Evolutionary conservation across 371 early-diverging fungal genomes (phyloP), one percentile per base, ranked within the genome.

Genomic region (Rhizopus arrhizus): DNA sequence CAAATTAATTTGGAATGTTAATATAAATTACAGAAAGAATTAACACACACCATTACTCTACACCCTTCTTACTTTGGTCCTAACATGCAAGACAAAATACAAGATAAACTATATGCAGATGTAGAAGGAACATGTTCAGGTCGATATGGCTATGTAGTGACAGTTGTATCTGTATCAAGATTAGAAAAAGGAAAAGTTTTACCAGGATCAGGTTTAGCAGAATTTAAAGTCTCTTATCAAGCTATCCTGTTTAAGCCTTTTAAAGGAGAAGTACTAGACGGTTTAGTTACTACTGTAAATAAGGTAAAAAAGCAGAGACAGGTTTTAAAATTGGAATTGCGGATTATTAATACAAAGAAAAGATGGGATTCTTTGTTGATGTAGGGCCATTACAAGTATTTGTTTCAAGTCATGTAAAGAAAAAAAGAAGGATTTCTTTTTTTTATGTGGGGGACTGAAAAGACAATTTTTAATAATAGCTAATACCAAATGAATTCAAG

Each of bases 181-280:
- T 87, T 93, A 57, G 87, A 92, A 32, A 89, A 83, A 62, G 98
- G 98, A 35, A 91, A 92, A 54, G 84, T 98, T 33, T 81, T 95
- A 53, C 87, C 91, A 9, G 89, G 91, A 5, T 83, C 86, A 12
- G 99, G 99, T 3, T 79, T 87, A 52, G 98, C 97, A 28, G 95
- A 97, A 74, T 99, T 96, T 76, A 82, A 83, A 36, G 91, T 99
- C 12, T 81, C 86, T 36, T 99, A 99, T 77, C 91, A 91, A 63
- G 99, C 99, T 6, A 90, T 99, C 62, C 93, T 98, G 5, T 94
- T 98, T 66, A 97, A 95, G 69, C 99, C 99, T 16, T 96, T 93
- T 78, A 97, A 94, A 65, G 93, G 94, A 49, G 95, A 99, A 78
- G 98, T 99, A 2, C 80, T 99, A 3, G 99, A 99, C 73, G 99